A percentile compares a stretch with the other conserved stretches of the same genome.
Conservation (phyloP, 495 filamentous ascomycete species). For the Neurospora intermedia region DNA sequence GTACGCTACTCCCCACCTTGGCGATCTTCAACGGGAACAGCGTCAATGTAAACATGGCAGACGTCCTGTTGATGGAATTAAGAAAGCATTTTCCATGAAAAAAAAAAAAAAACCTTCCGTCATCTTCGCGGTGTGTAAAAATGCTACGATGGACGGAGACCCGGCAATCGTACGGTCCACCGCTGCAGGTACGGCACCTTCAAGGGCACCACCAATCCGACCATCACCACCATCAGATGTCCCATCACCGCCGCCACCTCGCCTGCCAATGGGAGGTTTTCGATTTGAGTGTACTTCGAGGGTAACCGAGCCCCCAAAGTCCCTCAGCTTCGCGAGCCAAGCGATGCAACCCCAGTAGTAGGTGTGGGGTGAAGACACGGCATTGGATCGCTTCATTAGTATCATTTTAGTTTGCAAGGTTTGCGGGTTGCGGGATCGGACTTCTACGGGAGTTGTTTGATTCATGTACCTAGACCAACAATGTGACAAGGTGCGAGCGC, state of each 20-base stretch:
- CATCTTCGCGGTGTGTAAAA: neutral
- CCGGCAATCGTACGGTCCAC: neutral
- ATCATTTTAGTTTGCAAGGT: neutral
- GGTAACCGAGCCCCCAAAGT: neutral
- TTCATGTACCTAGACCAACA: neutral
- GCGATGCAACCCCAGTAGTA: neutral
- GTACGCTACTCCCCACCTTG: neutral
- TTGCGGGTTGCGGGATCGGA: neutral
- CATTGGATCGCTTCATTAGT: neutral
- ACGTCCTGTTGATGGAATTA: neutral
- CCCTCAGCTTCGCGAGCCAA: neutral
- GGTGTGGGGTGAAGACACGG: neutral
- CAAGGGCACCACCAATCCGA: neutral
- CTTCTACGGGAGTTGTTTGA: neutral
- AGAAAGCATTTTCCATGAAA: neutral
- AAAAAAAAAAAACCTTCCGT: neutral
- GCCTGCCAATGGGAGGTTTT: neutral
- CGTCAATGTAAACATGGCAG: neutral
- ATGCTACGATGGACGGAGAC: neutral
- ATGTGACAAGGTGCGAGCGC: neutral
- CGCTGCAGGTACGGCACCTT: neutral
- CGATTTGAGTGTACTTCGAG: neutral
- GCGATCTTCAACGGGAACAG: neutral
- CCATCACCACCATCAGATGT: neutral
- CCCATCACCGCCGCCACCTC: neutral